Conservation (phyloP, 331 rosid genomes). For the Phaseolus coccineus region DNA sequence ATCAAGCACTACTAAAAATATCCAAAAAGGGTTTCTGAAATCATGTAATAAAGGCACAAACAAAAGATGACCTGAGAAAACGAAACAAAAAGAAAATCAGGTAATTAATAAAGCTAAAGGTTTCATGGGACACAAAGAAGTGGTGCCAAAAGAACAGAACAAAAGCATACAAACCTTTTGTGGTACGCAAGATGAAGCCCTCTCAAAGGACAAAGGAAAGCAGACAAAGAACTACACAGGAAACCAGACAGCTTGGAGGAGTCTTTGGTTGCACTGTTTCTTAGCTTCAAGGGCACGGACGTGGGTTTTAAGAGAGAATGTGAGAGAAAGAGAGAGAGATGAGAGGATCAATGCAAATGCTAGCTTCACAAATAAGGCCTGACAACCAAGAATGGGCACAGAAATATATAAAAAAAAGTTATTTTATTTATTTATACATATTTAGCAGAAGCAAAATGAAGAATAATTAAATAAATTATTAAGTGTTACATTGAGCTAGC, state of each 20-base stretch:
- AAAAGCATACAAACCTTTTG: conserved; percentile 41
- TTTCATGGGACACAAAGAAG: conserved; percentile 10
- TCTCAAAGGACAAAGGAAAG: conserved; percentile 55
- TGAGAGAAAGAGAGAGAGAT: conserved; percentile 50
- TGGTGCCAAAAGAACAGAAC: not conserved
- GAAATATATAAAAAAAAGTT: conserved; percentile 68
- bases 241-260: conserved; percentile 38
- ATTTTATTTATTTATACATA: conserved; percentile 8
- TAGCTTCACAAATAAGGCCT: conserved; percentile 61
- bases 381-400: conserved; percentile 81
- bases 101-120: not conserved
- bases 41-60: not conserved
- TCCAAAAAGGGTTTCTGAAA: conserved; percentile 22
- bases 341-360: conserved; percentile 66
- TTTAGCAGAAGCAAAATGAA: conserved; percentile 5
- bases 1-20: not conserved
- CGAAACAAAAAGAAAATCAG: not conserved
- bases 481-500: conserved; percentile 33
- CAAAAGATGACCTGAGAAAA: not conserved
- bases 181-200: conserved; percentile 44
- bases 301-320: conserved; percentile 58
- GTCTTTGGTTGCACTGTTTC: conserved; percentile 55
- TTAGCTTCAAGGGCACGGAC: conserved; percentile 98
- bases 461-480: conserved; percentile 15
- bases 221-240: conserved; percentile 56